Evolutionary conservation across 1,284 basidiomycete genomes (phyloP).

Genomic region (Naganishia sp.): DNA sequence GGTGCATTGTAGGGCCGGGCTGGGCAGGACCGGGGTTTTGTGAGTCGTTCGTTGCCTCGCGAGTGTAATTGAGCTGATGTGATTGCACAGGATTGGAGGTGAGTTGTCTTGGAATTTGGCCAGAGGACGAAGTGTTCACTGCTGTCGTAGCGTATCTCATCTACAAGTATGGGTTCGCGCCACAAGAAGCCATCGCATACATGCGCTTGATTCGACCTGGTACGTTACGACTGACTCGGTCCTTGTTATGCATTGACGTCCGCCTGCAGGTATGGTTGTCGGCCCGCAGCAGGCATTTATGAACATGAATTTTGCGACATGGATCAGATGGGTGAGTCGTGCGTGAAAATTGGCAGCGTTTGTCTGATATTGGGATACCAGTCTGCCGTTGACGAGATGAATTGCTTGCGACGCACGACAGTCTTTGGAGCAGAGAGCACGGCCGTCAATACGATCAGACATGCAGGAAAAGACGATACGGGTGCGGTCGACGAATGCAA

Average conservation of each 20-base stretch:
- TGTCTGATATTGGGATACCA: background rate
- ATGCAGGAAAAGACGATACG: no score
- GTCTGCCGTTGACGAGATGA: conserved; percentile 29
- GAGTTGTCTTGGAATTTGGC: conserved; percentile 26
- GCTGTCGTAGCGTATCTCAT: conserved; percentile 78
- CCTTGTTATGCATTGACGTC: background rate
- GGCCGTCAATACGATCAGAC: background rate
- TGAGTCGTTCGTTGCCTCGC: background rate
- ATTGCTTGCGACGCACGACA: conserved; percentile 8
- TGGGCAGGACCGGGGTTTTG: conserved; percentile 68
- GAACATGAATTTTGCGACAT: conserved; percentile 92
- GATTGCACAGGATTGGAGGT: conserved; percentile 64
- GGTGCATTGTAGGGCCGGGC: conserved; percentile 67
- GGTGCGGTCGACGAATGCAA: background rate
- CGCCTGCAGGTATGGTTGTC: conserved; percentile 68
- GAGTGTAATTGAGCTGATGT: background rate
- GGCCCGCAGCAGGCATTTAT: conserved; percentile 84
- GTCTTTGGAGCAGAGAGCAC: conserved; percentile 4
- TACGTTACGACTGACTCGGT: background rate
- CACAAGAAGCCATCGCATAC: conserved; percentile 93
- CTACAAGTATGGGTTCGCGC: conserved; percentile 99
- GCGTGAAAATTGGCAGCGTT: background rate
- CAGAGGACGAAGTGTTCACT: background rate
- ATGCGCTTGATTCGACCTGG: conserved; percentile 97
- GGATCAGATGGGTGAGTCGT: conserved; percentile 84